Evolutionary conservation across 2,329 filamentous ascomycete species (phyloP), one percentile per base, ranked within the genome.

Genomic region (Hymenoscyphus scutula): DNA sequence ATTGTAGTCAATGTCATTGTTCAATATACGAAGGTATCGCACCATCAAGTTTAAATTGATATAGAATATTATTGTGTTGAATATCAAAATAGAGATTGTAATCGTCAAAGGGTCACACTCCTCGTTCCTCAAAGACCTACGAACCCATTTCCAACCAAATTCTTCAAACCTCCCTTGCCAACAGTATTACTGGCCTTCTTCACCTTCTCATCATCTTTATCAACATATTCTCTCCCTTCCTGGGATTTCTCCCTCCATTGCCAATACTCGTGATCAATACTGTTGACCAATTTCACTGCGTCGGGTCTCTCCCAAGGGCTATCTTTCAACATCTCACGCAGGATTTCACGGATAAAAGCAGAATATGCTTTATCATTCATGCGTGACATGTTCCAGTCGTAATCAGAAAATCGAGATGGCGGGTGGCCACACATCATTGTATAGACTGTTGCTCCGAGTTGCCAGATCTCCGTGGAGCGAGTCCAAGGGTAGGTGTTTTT

Each of bases 401-500:
- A 69, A 10, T 65, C 56, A 23, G 65, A 68, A 38, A 62, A 54
- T 13, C 68, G 60, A 2, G 71, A 66, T 1, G 71, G 71, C 5
- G 72, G 69, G 6, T 71, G 71, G 2, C 70, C 70, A 1, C 69
- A 71, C 70, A 73, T 73, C 72, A 74, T 74, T 0, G 60, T 63
- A 58, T 70, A 74, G 55, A 74, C 48, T 2, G 67, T 66, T 19
- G 72, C 71, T 1, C 72, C 72, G 1, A 74, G 58, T 5, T 67
- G 59, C 66, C 67, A 74, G 37, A 73, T 67, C 54, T 73, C 72
- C 2, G 65, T 62, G 3, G 65, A 38, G 8, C 66, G 65, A 6
- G 61, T 62, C 62, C 65, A 69, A 6, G 62, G 59, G 48, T 57
- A 53, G 11, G 55, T 66, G n/a, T 67, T 60, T 23, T 64, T 65